These are phyloP conservation scores for Astrothelium macrocarpum DNA, from an alignment of 495 filamentous ascomycete genomes.

Conservation along the genomic window DNA sequence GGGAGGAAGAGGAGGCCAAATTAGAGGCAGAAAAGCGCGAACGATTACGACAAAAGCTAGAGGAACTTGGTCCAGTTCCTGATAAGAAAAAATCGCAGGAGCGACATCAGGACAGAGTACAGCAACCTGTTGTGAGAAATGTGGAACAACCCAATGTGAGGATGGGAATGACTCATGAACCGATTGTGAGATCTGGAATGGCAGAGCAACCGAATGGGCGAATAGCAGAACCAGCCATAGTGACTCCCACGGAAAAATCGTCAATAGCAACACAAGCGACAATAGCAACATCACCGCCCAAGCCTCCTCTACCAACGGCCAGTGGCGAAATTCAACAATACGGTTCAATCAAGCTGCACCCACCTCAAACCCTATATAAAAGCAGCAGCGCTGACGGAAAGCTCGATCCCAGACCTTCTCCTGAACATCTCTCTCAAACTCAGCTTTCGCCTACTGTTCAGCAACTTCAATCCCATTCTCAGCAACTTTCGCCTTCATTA, in stretches of 20 bases:
- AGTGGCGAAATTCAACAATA: slow-evolving; percentile 25
- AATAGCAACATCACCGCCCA: slow-evolving; percentile 16
- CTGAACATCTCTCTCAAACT: not conserved
- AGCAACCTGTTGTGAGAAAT: too few relatives aligned
- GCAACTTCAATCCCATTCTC: not conserved
- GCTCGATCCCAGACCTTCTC: slow-evolving; percentile 7
- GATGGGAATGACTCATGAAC: too few relatives aligned
- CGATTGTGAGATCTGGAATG: too few relatives aligned
- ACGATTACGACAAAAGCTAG: slow-evolving; percentile 74
- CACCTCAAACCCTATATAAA: slow-evolving; percentile 21
- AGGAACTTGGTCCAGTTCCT: slow-evolving; percentile 60
- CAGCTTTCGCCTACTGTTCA: not conserved
- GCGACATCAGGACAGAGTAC: slow-evolving; percentile 30
- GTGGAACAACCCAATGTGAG: too few relatives aligned
- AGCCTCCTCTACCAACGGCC: slow-evolving; percentile 23
- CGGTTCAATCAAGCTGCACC: slow-evolving; percentile 30
- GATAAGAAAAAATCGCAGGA: slow-evolving; percentile 42
- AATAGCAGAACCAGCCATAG: slow-evolving; percentile 17
- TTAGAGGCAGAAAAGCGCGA: slow-evolving; percentile 74
- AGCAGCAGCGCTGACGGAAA: slow-evolving; percentile 5
- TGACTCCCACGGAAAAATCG: not conserved
- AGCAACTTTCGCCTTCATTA: not conserved
- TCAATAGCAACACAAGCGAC: slow-evolving; percentile 1
- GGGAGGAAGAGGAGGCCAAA: slow-evolving; percentile 67
- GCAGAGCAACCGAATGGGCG: slow-evolving; percentile 15